A percentile compares a stretch with the other conserved stretches of the same genome.
phyloP scores from a whole-genome alignment of 1,284 basidiomycete species.

The Cystobasidium sp. region DNA sequence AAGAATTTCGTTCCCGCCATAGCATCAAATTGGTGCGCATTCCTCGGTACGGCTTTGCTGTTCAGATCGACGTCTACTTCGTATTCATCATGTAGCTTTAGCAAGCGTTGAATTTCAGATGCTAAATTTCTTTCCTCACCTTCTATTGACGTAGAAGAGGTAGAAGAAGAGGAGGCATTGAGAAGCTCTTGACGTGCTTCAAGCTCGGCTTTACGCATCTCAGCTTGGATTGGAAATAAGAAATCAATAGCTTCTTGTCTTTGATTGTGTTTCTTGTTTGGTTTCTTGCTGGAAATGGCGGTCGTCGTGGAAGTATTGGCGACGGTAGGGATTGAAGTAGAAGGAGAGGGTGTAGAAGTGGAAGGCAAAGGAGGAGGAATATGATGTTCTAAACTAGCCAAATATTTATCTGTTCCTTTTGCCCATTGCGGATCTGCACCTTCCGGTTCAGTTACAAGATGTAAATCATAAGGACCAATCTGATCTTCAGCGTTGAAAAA shows the following conservation, averaged over 20 bases:
- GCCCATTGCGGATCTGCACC: constrained; percentile 38
- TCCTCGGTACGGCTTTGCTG: not conserved
- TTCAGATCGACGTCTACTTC: not conserved
- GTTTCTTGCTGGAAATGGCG: constrained; percentile 2
- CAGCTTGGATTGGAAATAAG: constrained; percentile 40
- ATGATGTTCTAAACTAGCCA: constrained; percentile 34
- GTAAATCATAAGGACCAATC: constrained; percentile 30
- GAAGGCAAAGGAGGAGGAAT: constrained; percentile 26
- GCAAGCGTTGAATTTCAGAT: constrained; percentile 9
- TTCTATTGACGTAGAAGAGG: too few relatives aligned
- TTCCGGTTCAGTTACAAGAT: constrained; percentile 39
- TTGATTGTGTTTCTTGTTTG: not conserved
- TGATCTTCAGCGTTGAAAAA: constrained; percentile 13
- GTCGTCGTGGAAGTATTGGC: not conserved
- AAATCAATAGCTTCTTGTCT: constrained; percentile 26
- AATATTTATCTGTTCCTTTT: constrained; percentile 24
- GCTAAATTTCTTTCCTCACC: constrained; percentile 5
- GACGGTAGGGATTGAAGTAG: not conserved
- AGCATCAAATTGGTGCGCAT: not conserved
- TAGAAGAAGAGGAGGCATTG: not conserved
- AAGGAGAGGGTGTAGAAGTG: not conserved
- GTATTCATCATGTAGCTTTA: not conserved
- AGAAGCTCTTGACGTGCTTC: not conserved
- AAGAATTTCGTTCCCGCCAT: constrained; percentile 30
- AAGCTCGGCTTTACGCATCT: constrained; percentile 3